A percentile compares a stretch with the other conserved stretches of the same genome.
These are phyloP conservation scores for Triticum urartu DNA, from an alignment of 176 grass and related monocot genomes.

Conservation along the genomic window DNA sequence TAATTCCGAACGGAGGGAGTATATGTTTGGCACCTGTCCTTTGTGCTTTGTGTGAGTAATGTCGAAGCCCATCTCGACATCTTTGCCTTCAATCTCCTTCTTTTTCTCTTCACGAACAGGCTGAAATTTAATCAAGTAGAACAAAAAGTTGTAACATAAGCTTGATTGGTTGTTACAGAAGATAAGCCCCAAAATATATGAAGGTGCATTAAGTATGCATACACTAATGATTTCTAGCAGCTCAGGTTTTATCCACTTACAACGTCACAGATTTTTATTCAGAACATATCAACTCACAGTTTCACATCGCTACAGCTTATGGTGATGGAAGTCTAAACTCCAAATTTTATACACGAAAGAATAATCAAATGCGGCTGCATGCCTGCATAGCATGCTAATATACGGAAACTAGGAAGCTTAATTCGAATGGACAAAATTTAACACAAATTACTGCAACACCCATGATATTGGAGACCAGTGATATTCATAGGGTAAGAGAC, in stretches of 20 bases:
- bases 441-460: neutral
- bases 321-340: constrained; percentile 8
- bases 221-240: neutral
- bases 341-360: neutral
- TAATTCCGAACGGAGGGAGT: no score
- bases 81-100: constrained; percentile 77
- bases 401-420: constrained; percentile 2
- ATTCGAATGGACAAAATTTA: neutral
- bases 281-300: neutral
- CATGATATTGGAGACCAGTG: neutral
- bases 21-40: constrained; percentile 67
- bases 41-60: constrained; percentile 79
- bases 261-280: neutral
- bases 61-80: constrained; percentile 91
- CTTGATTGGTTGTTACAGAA: neutral
- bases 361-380: neutral
- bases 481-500: neutral
- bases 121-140: constrained; percentile 41
- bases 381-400: neutral
- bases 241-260: neutral
- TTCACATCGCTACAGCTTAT: neutral
- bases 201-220: neutral
- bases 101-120: constrained; percentile 69
- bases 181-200: neutral
- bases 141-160: constrained; percentile 25